Evolutionary conservation across 495 filamentous ascomycete genomes (phyloP), one percentile per base, ranked within the genome.

Genomic region (Xanthoparmelia taractica): DNA sequence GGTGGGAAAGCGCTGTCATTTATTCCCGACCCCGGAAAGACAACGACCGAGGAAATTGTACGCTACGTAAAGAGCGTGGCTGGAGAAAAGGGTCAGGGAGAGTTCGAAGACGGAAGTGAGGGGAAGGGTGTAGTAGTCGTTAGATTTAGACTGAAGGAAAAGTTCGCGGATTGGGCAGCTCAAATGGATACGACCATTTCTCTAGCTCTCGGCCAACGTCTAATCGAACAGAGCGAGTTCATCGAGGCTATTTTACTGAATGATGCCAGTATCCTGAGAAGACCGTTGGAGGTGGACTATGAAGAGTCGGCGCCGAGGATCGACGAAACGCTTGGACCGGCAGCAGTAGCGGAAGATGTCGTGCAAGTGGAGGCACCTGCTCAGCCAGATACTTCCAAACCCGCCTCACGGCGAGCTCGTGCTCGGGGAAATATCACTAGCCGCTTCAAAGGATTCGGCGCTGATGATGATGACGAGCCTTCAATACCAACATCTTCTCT

Each of bases 191-290:
- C 80, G 31, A 74, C 84, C 6, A 82, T 92, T 50, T 87, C 90
- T 8, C 67, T 84, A 34, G 78, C 79, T 52, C 82, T 92, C 20
- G 88, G 90, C 62, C 90, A 92, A 68, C 84, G 90, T 6, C 84
- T 92, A 27, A 86, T 97, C 56, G 86, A 92, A 61, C 94, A 97
- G 72, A 91, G 87, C 57, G 92, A 96, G 66, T 96, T 98, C 65
- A 79, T 98, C 12, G 91, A 96, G 74, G 89, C 89, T 5, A 96
- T 98, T 56, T 73, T 97, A 23, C 84, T 75, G 15, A 87, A 85
- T 60, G 86, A 97, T 76, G 83, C 89, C 6, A 85, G 81, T 61
- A 75, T 79, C 33, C 75, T 97, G 23, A 83, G 87, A 62, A 82
- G 82, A 41, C 79, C 85, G 3, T 80, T 95, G 1, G 77, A 76